These are phyloP conservation scores for Paecilomyces variotii DNA, from an alignment of 2,329 filamentous ascomycete genomes.

Conservation along the genomic window DNA sequence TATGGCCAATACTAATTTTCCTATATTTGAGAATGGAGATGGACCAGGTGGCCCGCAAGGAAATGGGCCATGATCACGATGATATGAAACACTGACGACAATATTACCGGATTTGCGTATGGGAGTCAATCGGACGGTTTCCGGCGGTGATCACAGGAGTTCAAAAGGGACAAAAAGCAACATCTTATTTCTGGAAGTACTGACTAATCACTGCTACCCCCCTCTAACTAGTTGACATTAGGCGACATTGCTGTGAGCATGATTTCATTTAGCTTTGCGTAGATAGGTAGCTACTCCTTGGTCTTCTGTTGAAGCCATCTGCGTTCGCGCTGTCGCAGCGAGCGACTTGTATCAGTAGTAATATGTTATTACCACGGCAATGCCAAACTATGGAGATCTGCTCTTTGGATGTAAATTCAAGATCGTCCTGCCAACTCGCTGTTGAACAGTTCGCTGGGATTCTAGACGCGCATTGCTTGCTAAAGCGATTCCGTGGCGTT, in stretches of 20 bases:
- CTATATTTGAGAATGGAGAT: constrained; percentile 22
- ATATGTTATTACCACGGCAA: background rate
- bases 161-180: background rate
- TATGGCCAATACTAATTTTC: constrained; percentile 29
- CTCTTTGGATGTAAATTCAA: background rate
- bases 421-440: background rate
- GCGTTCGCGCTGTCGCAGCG: background rate
- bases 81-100: constrained; percentile 8
- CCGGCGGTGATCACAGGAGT: background rate
- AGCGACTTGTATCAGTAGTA: background rate
- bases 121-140: background rate
- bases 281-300: background rate
- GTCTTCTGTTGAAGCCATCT: background rate
- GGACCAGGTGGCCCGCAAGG: constrained; percentile 15
- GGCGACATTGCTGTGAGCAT: background rate
- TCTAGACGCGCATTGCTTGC: constrained; percentile 1
- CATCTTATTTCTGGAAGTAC: background rate
- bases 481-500: constrained; percentile 2
- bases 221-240: background rate
- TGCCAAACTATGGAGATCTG: background rate
- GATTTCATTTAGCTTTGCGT: background rate
- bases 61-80: constrained; percentile 17
- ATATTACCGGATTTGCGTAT: constrained; percentile 6
- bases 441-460: constrained; percentile 3
- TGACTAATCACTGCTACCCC: background rate